These are phyloP conservation scores for Rosa chinensis DNA, from an alignment of 306 rosid species.

Conservation along the genomic window DNA sequence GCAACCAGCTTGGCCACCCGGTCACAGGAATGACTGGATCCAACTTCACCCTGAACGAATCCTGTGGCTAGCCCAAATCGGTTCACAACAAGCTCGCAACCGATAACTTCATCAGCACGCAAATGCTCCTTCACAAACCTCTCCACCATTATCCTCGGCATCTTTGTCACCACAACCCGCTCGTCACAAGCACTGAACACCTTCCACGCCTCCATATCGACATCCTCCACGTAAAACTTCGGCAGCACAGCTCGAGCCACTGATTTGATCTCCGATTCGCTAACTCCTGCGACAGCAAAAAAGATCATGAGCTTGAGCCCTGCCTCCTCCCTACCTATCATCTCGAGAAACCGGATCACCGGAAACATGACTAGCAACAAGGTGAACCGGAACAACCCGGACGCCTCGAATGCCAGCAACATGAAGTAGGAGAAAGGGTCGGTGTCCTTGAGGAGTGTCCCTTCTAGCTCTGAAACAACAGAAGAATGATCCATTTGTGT, in stretches of 20 bases:
- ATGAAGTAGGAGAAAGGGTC: slow-evolving; percentile 76
- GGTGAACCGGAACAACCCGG: slow-evolving; percentile 73
- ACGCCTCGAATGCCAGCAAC: slow-evolving; percentile 82
- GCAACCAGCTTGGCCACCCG: slow-evolving; percentile 42
- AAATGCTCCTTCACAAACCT: slow-evolving; percentile 79
- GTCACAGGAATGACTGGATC: neutral
- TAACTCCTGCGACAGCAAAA: slow-evolving; percentile 55
- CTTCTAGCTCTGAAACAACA: slow-evolving; percentile 80
- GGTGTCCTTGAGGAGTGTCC: slow-evolving; percentile 60
- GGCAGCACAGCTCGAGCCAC: slow-evolving; percentile 86
- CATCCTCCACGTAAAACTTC: slow-evolving; percentile 74
- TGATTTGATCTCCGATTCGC: slow-evolving; percentile 53
- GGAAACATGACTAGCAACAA: slow-evolving; percentile 67
- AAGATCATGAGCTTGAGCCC: slow-evolving; percentile 62
- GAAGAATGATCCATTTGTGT: slow-evolving; percentile 47
- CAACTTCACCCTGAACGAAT: slow-evolving; percentile 28
- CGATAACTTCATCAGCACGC: slow-evolving; percentile 69
- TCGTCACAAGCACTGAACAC: slow-evolving; percentile 38
- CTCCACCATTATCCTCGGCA: slow-evolving; percentile 76
- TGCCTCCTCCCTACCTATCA: slow-evolving; percentile 34
- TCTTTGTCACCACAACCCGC: slow-evolving; percentile 63
- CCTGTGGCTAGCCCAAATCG: slow-evolving; percentile 79
- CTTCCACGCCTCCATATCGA: slow-evolving; percentile 69
- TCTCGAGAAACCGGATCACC: slow-evolving; percentile 35
- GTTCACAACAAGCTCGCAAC: slow-evolving; percentile 49